Conservation (phyloP, 1,139 yeast genomes). For the Kluyveromyces marxianus region DNA sequence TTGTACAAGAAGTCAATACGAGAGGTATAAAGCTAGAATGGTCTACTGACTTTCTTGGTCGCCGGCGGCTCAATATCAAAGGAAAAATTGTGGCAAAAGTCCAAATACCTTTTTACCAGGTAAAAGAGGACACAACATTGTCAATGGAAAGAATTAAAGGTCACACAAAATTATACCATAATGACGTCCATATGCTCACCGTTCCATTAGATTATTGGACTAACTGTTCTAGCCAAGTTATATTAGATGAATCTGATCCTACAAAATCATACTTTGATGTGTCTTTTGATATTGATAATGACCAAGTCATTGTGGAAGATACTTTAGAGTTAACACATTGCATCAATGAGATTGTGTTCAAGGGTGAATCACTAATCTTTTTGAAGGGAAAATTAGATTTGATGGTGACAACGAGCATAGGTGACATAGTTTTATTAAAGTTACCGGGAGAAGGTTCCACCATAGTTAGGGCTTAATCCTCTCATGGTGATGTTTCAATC, state of each 20-base stretch:
- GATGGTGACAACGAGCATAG: conserved; percentile 27
- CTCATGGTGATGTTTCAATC: background rate
- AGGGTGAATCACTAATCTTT: conserved; percentile 29
- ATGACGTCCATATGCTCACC: conserved; percentile 30
- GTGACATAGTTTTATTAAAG: conserved; percentile 29
- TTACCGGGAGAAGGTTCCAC: conserved; percentile 24
- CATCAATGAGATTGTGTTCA: conserved; percentile 30
- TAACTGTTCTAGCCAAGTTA: conserved; percentile 27
- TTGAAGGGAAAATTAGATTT: conserved; percentile 32
- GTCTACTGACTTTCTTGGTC: conserved; percentile 21
- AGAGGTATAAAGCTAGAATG: conserved; percentile 30
- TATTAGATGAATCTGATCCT: conserved; percentile 16
- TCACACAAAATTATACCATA: conserved; percentile 29
- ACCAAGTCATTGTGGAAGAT: conserved; percentile 30
- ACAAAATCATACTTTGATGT: conserved; percentile 18
- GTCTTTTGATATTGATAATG: conserved; percentile 28
- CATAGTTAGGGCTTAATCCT: conserved; percentile 9
- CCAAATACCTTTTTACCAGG: conserved; percentile 26
- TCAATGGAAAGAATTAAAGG: conserved; percentile 31
- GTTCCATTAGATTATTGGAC: conserved; percentile 34
- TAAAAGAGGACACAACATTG: conserved; percentile 18
- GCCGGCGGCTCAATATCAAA: conserved; percentile 24
- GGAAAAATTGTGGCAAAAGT: conserved; percentile 30
- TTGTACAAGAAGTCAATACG: conserved; percentile 30
- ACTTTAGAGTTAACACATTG: conserved; percentile 30